These are phyloP conservation scores for Alternaria rosae DNA, from an alignment of 2,329 filamentous ascomycete genomes.

Conservation along the genomic window DNA sequence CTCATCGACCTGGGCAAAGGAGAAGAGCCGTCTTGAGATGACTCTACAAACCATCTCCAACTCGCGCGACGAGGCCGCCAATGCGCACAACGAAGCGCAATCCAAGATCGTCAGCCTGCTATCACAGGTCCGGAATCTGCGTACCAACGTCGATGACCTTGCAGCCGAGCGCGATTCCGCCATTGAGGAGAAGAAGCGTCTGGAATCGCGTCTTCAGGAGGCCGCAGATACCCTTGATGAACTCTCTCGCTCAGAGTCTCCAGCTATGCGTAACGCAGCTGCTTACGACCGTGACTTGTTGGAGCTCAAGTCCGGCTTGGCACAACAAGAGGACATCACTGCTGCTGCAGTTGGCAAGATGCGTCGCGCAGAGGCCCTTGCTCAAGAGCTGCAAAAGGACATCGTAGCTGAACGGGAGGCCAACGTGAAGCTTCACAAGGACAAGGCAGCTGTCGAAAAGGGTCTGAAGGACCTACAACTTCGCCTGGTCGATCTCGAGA, in stretches of 20 bases:
- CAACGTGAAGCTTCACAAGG: slow-evolving; percentile 81
- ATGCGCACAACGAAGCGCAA: slow-evolving; percentile 93
- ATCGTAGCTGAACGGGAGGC: slow-evolving; percentile 84
- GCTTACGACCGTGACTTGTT: slow-evolving; percentile 87
- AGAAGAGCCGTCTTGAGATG: slow-evolving; percentile 90
- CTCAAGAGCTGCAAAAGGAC: slow-evolving; percentile 90
- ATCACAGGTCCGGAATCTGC: slow-evolving; percentile 85
- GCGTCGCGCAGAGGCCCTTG: slow-evolving; percentile 87
- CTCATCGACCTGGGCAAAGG: slow-evolving; percentile 97
- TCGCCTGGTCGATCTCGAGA: slow-evolving; percentile 89
- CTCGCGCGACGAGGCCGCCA: slow-evolving; percentile 91
- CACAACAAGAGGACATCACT: slow-evolving; percentile 92
- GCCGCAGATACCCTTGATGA: slow-evolving; percentile 89
- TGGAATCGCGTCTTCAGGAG: slow-evolving; percentile 85
- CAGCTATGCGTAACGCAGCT: slow-evolving; percentile 87
- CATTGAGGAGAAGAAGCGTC: slow-evolving; percentile 85
- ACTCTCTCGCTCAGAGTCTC: slow-evolving; percentile 82
- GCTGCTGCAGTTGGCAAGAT: slow-evolving; percentile 95
- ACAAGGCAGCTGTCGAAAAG: slow-evolving; percentile 90
- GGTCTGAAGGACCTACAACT: slow-evolving; percentile 89
- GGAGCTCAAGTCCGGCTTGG: slow-evolving; percentile 85
- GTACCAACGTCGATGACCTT: slow-evolving; percentile 84
- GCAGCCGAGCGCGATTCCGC: slow-evolving; percentile 84
- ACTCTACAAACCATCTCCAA: slow-evolving; percentile 87
- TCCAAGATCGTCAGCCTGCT: slow-evolving; percentile 89